A percentile compares a stretch with the other conserved stretches of the same genome.
Conservation (phyloP, 352 stramenopile genomes). For the Aphanomyces invadans region DNA sequence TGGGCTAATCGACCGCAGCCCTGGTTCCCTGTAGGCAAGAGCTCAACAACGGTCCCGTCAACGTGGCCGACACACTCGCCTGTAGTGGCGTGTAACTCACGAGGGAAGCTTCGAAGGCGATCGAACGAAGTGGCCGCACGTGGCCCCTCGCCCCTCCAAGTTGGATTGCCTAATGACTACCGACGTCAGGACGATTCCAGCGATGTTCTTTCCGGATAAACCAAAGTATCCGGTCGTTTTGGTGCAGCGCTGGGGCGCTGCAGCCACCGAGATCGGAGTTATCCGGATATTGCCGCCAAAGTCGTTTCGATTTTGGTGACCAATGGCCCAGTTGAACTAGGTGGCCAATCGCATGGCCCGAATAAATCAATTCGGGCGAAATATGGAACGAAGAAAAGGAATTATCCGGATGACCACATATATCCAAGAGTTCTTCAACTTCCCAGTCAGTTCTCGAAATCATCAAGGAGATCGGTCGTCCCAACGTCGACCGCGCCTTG, state of each 20-base stretch:
- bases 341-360: neutral
- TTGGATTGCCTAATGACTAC: constrained; percentile 9
- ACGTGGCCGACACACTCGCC: too few species aligned
- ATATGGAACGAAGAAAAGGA: constrained; percentile 4
- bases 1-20: too few species aligned
- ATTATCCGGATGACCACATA: constrained; percentile 16
- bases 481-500: neutral
- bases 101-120: neutral
- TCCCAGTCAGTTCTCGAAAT: constrained; percentile 20
- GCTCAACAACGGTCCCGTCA: too few species aligned
- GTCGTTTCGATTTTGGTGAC: neutral
- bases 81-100: neutral
- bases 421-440: constrained; percentile 13
- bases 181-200: neutral
- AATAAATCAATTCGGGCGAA: constrained; percentile 1
- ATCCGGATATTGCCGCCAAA: constrained; percentile 7
- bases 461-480: constrained; percentile 11
- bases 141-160: neutral
- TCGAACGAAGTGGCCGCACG: neutral
- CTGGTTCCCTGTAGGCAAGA: too few species aligned
- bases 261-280: neutral
- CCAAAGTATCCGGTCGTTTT: constrained; percentile 1
- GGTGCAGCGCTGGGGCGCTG: neutral
- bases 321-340: neutral
- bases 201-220: neutral